Base-by-base conservation (phyloP, 148 eudicot species). In the Chenopodium album region DNA sequence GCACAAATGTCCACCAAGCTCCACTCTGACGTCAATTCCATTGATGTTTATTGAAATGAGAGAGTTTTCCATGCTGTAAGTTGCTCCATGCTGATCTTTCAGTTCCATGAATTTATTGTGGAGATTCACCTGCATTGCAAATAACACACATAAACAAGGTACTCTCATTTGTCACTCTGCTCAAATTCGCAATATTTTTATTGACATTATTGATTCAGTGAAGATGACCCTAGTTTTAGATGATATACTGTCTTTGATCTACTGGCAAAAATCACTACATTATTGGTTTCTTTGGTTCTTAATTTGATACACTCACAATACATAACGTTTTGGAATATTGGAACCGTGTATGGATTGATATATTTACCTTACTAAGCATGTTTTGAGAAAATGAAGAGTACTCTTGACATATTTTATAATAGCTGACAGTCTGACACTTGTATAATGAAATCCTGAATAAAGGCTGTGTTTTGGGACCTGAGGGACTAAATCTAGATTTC, bases 1-100 rank as follows among this genome's bases (percentile, higher is more conserved):
- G 71, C 84, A 90, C 26, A 88, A 52, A 69, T 92, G 88, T 68
- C 99, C 98, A 79, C 97, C 98, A 20, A 91, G 98, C 88, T 96
- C 99, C 17, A 96, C 85, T 82, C 98, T 89, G 71, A 94, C 86
- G 56, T 92, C 78, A 72, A 94, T 89, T 76, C 99, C 99, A 52
- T 96, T 91, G 81, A 94, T 89, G 74, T 87, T 88, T 80, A 96
- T 89, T 28, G 82, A 89, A 85, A 95, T 92, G 68, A 95, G 94
- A 81, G 92, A 81, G 78, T 90, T 92, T 86, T 94, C 97, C 37
- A 96, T 89, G 83, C 83, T 88, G 88, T 88, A 91, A 54, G 93
- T 91, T 86, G 95, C 98, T 87, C 99, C 98, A 78, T 94, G 92
- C 75, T 96, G 95, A 81, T 88, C 88, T 73, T 88, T 88, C 84